These are phyloP conservation scores for Hirschioporus abietinus DNA, from an alignment of 768 basidiomycete genomes.

Conservation along the genomic window DNA sequence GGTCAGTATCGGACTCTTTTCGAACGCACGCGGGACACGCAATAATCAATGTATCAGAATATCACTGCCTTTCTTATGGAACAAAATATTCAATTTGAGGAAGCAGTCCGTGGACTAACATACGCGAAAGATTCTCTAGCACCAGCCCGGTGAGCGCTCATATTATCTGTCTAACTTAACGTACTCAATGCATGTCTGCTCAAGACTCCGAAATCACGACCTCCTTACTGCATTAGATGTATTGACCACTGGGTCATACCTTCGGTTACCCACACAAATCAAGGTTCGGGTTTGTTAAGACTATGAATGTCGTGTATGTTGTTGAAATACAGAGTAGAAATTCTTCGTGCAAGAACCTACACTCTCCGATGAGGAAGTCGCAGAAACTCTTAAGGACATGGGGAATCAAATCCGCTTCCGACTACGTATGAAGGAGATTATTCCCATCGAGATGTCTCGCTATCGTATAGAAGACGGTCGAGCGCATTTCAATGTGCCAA, in stretches of 20 bases:
- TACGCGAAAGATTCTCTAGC: slow-evolving; percentile 67
- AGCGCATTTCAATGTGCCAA: slow-evolving; percentile 67
- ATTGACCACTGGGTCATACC: slow-evolving; percentile 80
- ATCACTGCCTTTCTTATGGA: slow-evolving; percentile 82
- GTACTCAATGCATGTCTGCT: neutral
- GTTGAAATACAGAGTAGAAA: slow-evolving; percentile 43
- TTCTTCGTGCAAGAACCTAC: slow-evolving; percentile 58
- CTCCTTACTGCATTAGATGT: slow-evolving; percentile 88
- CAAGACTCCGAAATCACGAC: slow-evolving; percentile 88
- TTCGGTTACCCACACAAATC: slow-evolving; percentile 73
- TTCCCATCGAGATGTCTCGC: slow-evolving; percentile 77
- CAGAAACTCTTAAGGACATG: slow-evolving; percentile 61
- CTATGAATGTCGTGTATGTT: slow-evolving; percentile 4
- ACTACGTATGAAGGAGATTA: slow-evolving; percentile 68
- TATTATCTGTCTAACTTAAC: neutral
- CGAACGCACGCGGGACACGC: neutral
- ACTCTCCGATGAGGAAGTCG: slow-evolving; percentile 61
- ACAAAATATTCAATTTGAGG: slow-evolving; percentile 81
- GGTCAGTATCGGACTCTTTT: slow-evolving; percentile 33
- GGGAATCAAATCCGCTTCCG: slow-evolving; percentile 77
- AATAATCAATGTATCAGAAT: slow-evolving; percentile 43
- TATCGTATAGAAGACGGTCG: slow-evolving; percentile 79
- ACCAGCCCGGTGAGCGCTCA: slow-evolving; percentile 58
- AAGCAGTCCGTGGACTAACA: slow-evolving; percentile 55
- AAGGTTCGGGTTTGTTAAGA: slow-evolving; percentile 46